phyloP scores from a whole-genome alignment of 2,329 filamentous ascomycete species.

The Lachnellula subtilissima region DNA sequence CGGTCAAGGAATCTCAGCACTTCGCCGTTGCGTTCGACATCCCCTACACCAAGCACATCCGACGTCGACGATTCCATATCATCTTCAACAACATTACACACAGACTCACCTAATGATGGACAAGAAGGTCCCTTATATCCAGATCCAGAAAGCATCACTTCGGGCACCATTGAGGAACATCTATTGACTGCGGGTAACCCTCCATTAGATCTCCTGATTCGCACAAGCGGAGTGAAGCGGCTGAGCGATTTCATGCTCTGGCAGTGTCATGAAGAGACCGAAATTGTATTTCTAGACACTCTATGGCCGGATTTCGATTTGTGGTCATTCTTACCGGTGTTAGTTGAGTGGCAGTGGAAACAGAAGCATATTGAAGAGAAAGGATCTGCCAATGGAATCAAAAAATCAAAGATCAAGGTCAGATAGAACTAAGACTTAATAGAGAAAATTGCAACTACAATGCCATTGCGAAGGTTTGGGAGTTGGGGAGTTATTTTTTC shows the following conservation, averaged over 20 bases:
- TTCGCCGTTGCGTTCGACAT: conserved; percentile 37
- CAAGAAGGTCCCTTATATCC: conserved; percentile 39
- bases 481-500: background rate
- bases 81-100: conserved; percentile 50
- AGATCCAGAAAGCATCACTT: conserved; percentile 86
- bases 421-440: conserved; percentile 3
- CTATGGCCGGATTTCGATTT: conserved; percentile 96
- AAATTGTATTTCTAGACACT: conserved; percentile 87
- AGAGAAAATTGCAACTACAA: too few relatives aligned
- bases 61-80: conserved; percentile 49
- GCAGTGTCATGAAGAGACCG: conserved; percentile 91
- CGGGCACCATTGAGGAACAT: conserved; percentile 75
- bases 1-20: conserved; percentile 55
- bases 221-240: conserved; percentile 88
- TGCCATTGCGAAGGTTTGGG: background rate
- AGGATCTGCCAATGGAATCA: conserved; percentile 9
- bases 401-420: conserved; percentile 17
- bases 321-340: conserved; percentile 85
- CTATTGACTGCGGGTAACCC: conserved; percentile 84
- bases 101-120: conserved; percentile 28
- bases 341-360: conserved; percentile 82
- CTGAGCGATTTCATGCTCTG: conserved; percentile 98
- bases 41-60: conserved; percentile 40
- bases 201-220: conserved; percentile 82
- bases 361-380: conserved; percentile 33